These are phyloP conservation scores for Leccinum insolens DNA, from an alignment of 1,284 basidiomycete genomes.

Conservation along the genomic window DNA sequence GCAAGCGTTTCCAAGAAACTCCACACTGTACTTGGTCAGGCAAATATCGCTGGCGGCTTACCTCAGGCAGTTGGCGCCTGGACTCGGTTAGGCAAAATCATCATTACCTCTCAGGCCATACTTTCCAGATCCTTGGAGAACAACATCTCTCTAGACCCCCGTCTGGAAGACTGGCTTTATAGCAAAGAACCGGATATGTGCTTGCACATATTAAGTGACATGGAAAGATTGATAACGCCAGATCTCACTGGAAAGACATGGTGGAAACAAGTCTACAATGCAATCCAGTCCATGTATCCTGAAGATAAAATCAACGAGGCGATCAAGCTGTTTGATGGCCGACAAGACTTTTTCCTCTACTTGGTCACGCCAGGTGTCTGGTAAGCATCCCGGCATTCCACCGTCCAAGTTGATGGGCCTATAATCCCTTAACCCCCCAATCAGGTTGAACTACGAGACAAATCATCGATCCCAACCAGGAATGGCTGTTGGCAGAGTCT, in stretches of 20 bases:
- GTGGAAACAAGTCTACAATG: background rate
- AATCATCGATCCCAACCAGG: background rate
- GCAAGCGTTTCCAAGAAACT: conserved; percentile 3
- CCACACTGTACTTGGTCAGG: background rate
- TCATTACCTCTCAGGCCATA: conserved; percentile 1
- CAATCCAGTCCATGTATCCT: background rate
- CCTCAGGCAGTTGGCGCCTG: background rate
- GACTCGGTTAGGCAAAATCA: conserved; percentile 1
- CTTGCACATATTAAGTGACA: conserved; percentile 2
- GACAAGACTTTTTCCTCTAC: conserved; percentile 1
- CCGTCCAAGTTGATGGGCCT: background rate
- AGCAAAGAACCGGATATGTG: conserved; percentile 10
- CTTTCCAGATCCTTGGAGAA: conserved; percentile 1
- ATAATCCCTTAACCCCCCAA: background rate
- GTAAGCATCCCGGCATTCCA: background rate
- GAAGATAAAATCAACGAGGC: conserved; percentile 4
- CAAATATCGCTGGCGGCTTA: background rate
- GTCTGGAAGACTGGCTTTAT: conserved; percentile 6
- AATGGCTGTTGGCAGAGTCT: background rate
- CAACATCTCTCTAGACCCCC: background rate
- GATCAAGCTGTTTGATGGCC: conserved; percentile 3
- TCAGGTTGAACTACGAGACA: background rate
- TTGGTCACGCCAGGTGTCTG: conserved; percentile 4
- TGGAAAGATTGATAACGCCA: background rate
- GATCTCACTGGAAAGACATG: background rate